Conservation (phyloP, 345 rosid species). For the Linum lewisii region DNA sequence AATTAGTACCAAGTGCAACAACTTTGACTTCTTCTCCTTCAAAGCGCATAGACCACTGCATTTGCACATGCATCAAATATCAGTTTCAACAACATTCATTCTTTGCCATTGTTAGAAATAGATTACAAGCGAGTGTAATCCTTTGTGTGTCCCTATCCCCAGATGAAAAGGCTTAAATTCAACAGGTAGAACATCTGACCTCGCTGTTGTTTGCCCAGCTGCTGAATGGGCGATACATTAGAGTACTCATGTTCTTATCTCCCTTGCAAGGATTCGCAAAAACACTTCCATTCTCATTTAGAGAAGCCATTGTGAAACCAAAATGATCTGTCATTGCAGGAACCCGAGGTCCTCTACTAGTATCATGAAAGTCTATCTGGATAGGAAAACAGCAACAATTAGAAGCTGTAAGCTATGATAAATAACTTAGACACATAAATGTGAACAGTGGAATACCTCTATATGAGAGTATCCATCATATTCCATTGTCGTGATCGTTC, state of each 20-base stretch:
- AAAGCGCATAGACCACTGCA: slow-evolving; percentile 97
- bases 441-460: slow-evolving; percentile 41
- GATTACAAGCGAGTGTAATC: neutral
- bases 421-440: neutral
- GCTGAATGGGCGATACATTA: slow-evolving; percentile 80
- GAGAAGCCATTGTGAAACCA: slow-evolving; percentile 91
- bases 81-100: slow-evolving; percentile 13
- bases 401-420: neutral
- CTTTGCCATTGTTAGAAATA: neutral
- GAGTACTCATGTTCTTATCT: slow-evolving; percentile 85
- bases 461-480: slow-evolving; percentile 88
- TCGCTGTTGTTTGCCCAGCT: slow-evolving; percentile 92
- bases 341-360: slow-evolving; percentile 84
- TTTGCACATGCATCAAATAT: slow-evolving; percentile 19
- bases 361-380: slow-evolving; percentile 96
- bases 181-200: slow-evolving; percentile 34
- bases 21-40: slow-evolving; percentile 95
- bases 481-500: slow-evolving; percentile 75
- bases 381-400: slow-evolving; percentile 17
- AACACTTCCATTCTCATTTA: slow-evolving; percentile 81
- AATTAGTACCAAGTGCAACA: slow-evolving; percentile 71
- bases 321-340: slow-evolving; percentile 93
- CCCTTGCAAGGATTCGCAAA: slow-evolving; percentile 94
- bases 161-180: slow-evolving; percentile 4
- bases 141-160: neutral